A percentile compares a stretch with the other conserved stretches of the same genome.
These are phyloP conservation scores for Penstemon eatonii DNA, from an alignment of 257 asterid genomes.

Conservation along the genomic window DNA sequence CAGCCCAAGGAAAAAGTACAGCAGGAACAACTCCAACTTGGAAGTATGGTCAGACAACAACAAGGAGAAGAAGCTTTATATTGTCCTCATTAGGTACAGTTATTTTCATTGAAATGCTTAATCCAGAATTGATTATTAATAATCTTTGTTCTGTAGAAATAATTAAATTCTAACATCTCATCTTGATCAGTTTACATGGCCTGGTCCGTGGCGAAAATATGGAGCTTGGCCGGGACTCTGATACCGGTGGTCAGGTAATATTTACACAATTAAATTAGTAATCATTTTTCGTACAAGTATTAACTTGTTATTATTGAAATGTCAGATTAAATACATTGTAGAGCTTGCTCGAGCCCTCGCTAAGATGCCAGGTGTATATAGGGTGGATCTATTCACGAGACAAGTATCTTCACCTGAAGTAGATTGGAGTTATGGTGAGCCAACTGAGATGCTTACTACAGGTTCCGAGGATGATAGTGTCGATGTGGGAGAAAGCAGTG, in stretches of 20 bases:
- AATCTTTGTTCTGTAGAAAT: background rate
- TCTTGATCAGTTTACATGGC: slow-evolving; percentile 67
- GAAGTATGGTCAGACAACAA: slow-evolving; percentile 66
- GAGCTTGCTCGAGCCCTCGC: slow-evolving; percentile 85
- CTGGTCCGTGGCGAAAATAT: slow-evolving; percentile 85
- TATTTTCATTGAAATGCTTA: too few species aligned
- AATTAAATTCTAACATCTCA: slow-evolving; percentile 19
- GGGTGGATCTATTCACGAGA: slow-evolving; percentile 80
- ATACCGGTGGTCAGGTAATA: slow-evolving; percentile 85
- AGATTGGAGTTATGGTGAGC: slow-evolving; percentile 87
- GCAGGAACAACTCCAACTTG: slow-evolving; percentile 50
- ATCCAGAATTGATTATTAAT: background rate
- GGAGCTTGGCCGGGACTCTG: slow-evolving; percentile 96
- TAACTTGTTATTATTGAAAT: slow-evolving; percentile 25
- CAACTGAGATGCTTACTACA: slow-evolving; percentile 72
- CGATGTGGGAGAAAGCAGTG: slow-evolving; percentile 72
- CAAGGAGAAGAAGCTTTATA: slow-evolving; percentile 68
- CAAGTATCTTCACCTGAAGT: slow-evolving; percentile 81
- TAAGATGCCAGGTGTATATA: slow-evolving; percentile 70
- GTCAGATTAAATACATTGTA: slow-evolving; percentile 73
- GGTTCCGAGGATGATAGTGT: slow-evolving; percentile 53
- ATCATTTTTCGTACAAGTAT: background rate
- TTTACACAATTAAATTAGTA: too few species aligned
- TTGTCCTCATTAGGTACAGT: slow-evolving; percentile 65
- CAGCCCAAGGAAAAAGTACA: slow-evolving; percentile 53